phyloP scores from a whole-genome alignment of 2,329 filamentous ascomycete genomes.

The Colletotrichum sp. region DNA sequence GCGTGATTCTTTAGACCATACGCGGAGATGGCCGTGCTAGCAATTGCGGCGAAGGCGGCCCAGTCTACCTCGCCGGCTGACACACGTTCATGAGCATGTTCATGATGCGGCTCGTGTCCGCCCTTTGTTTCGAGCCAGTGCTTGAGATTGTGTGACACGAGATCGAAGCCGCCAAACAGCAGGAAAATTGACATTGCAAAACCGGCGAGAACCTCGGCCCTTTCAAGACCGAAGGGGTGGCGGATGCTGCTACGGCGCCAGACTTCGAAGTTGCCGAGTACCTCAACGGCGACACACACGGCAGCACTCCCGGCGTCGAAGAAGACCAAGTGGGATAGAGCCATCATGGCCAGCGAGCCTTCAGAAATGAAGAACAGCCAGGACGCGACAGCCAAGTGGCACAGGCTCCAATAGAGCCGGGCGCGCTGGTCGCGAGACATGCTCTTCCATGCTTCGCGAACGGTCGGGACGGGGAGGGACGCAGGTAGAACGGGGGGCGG shows the following conservation, averaged over 20 bases:
- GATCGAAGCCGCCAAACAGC: slow-evolving; percentile 95
- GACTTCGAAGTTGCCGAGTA: slow-evolving; percentile 95
- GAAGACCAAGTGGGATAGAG: slow-evolving; percentile 89
- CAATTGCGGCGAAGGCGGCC: slow-evolving; percentile 80
- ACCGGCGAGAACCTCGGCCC: slow-evolving; percentile 91
- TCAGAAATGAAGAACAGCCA: slow-evolving; percentile 87
- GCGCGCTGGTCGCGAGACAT: slow-evolving; percentile 88
- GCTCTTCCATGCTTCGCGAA: slow-evolving; percentile 85
- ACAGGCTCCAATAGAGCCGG: slow-evolving; percentile 86
- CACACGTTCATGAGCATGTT: slow-evolving; percentile 68
- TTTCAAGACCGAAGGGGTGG: slow-evolving; percentile 91
- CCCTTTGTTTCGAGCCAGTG: slow-evolving; percentile 81
- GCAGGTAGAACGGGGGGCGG: slow-evolving; percentile 89
- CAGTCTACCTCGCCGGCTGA: slow-evolving; percentile 80
- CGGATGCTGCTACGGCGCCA: slow-evolving; percentile 93
- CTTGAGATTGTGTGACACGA: slow-evolving; percentile 92
- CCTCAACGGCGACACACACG: slow-evolving; percentile 90
- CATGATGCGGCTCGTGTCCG: slow-evolving; percentile 75
- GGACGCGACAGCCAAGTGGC: slow-evolving; percentile 82
- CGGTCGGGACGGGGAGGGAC: slow-evolving; percentile 88
- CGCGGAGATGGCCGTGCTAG: slow-evolving; percentile 83
- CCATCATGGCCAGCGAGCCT: slow-evolving; percentile 88
- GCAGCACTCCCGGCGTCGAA: slow-evolving; percentile 94
- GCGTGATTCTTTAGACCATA: slow-evolving; percentile 89
- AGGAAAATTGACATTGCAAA: slow-evolving; percentile 96